Evolutionary conservation across 768 basidiomycete genomes (phyloP).

Genomic region (Leccinum truebloodii): DNA sequence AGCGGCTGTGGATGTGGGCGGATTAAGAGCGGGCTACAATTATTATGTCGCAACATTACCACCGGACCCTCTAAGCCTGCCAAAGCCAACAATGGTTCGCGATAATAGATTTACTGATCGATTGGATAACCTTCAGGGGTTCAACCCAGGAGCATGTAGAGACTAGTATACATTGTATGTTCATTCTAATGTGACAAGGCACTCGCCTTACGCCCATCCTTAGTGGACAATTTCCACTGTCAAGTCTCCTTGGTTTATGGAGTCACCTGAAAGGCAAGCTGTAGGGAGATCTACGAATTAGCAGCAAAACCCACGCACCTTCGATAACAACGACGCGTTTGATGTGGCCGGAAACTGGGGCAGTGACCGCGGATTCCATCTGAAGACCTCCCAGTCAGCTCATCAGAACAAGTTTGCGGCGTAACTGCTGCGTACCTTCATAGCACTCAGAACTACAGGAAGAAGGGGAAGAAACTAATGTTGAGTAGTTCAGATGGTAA

Average conservation of each 20-base stretch:
- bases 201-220: conserved; percentile 15
- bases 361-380: conserved; percentile 98
- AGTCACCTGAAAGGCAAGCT: conserved; percentile 63
- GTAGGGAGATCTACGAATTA: background rate
- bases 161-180: conserved; percentile 21
- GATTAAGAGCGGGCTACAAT: conserved; percentile 12
- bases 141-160: conserved; percentile 10
- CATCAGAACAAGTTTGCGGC: conserved; percentile 1
- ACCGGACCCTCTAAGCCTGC: conserved; percentile 6
- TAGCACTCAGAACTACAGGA: conserved; percentile 82
- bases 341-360: conserved; percentile 95
- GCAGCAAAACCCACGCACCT: conserved; percentile 45
- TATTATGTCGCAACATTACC: conserved; percentile 11
- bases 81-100: conserved; percentile 17
- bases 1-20: background rate
- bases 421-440: conserved; percentile 68
- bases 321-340: conserved; percentile 91
- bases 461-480: conserved; percentile 16
- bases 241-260: conserved; percentile 92
- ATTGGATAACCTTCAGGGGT: background rate
- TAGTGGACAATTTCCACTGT: conserved; percentile 84
- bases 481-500: conserved; percentile 23
- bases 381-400: conserved; percentile 36
- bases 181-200: conserved; percentile 19
- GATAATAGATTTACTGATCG: conserved; percentile 1